Evolutionary conservation across 1,284 basidiomycete genomes (phyloP), one percentile per base, ranked within the genome.

Genomic region (Neonothopanus nambi): DNA sequence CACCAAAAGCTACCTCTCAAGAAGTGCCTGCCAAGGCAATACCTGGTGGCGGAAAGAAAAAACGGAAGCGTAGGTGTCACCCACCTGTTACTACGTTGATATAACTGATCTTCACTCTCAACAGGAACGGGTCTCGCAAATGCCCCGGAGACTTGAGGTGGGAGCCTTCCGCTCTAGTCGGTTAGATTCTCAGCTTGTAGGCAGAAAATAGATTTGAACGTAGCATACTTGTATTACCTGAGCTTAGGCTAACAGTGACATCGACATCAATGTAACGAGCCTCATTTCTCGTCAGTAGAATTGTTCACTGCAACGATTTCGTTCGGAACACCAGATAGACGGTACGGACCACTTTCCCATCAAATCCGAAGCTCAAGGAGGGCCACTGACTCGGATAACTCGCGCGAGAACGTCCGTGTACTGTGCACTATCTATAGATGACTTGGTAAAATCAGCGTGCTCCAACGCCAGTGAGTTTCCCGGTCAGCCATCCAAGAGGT

Each of bases 401-500:
- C 30, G 13, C 30, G 30, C 30, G 30, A 11, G 30, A 33, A 33
- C 13, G 30, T 13, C 30, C 13, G 30, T 40, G 21, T 6, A 40
- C 2, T n/a, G 8, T 42, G 4, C 23, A 42, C 6, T 6, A 21
- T 21, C 41, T 21, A 26, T 40, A n/a, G n/a, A n/a, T n/a, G n/a
- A n/a, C 13, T 17, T 2, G 13, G 18, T 18, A 17, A 50, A 24
- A 49, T 70, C 62, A 83, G 68, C 81, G 76, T 50, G 79, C 70
- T 47, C 81, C 78, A 37, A 78, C 82, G 28, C 86, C 85, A 4
- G 85, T 78, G 42, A 91, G 67, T 66, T 81, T 88, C 40, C 79
- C 84, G n/a, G 89, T 85, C 42, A 92, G 65, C 89, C 89, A 92
- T 13, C 83, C 85, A 1, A 91, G 70, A n/a, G 89, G 88, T 38